Evolutionary conservation across 2,329 filamentous ascomycete genomes (phyloP), one percentile per base, ranked within the genome.

Genomic region (Cryphonectria naterciae): DNA sequence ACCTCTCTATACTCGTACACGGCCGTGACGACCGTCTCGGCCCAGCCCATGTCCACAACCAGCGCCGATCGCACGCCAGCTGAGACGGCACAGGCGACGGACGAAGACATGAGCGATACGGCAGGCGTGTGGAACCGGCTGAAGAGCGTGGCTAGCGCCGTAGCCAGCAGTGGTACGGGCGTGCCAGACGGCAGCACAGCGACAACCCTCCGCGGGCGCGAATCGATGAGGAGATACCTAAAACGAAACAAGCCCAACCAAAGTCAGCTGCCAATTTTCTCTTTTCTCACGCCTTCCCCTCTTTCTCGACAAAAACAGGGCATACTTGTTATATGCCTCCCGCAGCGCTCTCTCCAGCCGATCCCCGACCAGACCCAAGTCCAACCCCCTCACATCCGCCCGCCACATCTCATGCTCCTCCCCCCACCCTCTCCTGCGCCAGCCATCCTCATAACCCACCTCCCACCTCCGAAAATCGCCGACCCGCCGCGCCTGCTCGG

Each of bases 1-100:
- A 97, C 89, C 79, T 97, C 94, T 68, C 93, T 91, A 79, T 94
- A 97, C 81, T 99, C 96, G 78, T 95, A 98, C 8, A 98, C 86
- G 7, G 91, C 92, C 0, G 94, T 97, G 32, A 97, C 88, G 0
- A 91, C 87, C 0, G 95, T 97, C 80, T 98, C 96, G 58, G 90
- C 87, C 96, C 96, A 99, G 60, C 95, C 96, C 72, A 99, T 86
- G 77, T 99, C 94, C 52, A 99, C 85, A 0, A 98, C 89, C 58
- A 99, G 80, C 0, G 92, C 94, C n/a, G 93, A 93, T 19, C 96
- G 90, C 56, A 97, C 83, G 0, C 96, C 96, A 7, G 95, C 94
- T 10, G 92, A 92, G 3, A 95, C 88, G 8, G 92, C 85, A 1
- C 90, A 85, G 80, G 96, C 91, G 28, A 94, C 87, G 0, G 95